Percentiles rank a stretch among this genome's conserved stretches.
These are phyloP conservation scores for Orbilia javanica DNA, from an alignment of 2,329 filamentous ascomycete species.

Conservation along the genomic window DNA sequence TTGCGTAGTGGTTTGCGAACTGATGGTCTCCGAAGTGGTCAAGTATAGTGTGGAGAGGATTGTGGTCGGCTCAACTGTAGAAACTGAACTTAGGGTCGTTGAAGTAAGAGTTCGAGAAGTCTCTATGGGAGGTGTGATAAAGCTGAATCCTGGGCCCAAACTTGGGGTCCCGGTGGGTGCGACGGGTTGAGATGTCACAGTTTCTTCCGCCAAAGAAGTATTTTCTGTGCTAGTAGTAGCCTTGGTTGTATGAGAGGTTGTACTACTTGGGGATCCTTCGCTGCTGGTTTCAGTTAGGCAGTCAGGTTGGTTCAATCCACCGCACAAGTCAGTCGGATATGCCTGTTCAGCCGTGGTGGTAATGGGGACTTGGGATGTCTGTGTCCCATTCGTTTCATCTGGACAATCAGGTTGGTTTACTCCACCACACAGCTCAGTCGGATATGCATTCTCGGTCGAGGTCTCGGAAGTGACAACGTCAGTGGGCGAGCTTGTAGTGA, in stretches of 20 bases:
- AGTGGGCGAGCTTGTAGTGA: neutral
- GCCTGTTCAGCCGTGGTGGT: neutral
- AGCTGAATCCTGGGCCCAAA: constrained; percentile 38
- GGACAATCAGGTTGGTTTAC: constrained; percentile 38
- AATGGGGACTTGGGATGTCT: neutral
- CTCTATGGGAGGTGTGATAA: constrained; percentile 21
- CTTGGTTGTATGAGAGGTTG: neutral
- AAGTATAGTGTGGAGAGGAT: neutral
- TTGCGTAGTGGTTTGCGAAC: neutral
- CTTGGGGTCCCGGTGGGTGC: constrained; percentile 26
- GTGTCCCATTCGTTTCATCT: neutral
- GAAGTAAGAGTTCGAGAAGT: neutral
- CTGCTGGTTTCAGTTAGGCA: neutral
- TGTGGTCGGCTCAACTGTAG: neutral
- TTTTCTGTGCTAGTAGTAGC: neutral
- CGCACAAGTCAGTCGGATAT: constrained; percentile 18
- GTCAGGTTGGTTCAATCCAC: constrained; percentile 42
- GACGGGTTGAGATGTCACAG: neutral
- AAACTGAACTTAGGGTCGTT: neutral
- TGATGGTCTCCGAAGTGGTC: neutral
- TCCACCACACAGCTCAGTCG: constrained; percentile 27
- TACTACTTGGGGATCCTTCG: neutral
- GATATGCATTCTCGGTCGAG: neutral
- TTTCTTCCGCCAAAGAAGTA: constrained; percentile 1
- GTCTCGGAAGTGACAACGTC: neutral